phyloP scores from a whole-genome alignment of 2,329 filamentous ascomycete genomes.

The Arthrobotrys entomopaga region DNA sequence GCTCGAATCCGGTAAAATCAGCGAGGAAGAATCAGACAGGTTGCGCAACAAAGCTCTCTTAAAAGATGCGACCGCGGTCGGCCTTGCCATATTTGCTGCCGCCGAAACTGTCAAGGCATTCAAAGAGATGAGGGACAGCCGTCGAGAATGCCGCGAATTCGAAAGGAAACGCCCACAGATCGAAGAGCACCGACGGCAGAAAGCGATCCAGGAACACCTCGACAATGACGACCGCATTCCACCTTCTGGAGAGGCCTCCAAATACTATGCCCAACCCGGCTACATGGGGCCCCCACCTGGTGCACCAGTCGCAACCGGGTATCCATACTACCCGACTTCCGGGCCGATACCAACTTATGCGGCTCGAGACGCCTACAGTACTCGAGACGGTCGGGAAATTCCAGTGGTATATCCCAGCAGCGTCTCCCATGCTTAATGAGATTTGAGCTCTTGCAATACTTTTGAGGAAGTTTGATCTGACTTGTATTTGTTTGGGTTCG shows the following conservation, averaged over 20 bases:
- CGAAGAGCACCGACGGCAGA: constrained; percentile 42
- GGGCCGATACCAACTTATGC: constrained; percentile 40
- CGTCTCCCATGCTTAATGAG: constrained; percentile 53
- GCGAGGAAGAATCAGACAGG: constrained; percentile 36
- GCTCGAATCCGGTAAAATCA: constrained; percentile 44
- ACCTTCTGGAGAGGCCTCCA: constrained; percentile 21
- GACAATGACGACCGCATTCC: neutral
- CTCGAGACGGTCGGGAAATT: constrained; percentile 44
- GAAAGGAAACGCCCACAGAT: constrained; percentile 27
- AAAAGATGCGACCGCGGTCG: constrained; percentile 47
- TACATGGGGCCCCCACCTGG: constrained; percentile 50
- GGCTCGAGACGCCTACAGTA: constrained; percentile 30
- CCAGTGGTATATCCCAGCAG: constrained; percentile 56
- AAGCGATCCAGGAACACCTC: constrained; percentile 12
- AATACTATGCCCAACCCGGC: constrained; percentile 46
- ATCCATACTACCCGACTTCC: constrained; percentile 40
- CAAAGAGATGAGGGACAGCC: constrained; percentile 23
- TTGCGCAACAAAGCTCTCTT: constrained; percentile 33
- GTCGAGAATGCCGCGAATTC: constrained; percentile 28
- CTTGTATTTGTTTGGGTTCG: constrained; percentile 34
- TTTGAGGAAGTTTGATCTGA: constrained; percentile 51
- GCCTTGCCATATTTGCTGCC: constrained; percentile 46
- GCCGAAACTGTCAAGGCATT: constrained; percentile 44
- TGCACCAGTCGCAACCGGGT: constrained; percentile 12
- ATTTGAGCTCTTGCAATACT: constrained; percentile 17